Evolutionary conservation across 169 alveolate genomes (phyloP), one percentile per base, ranked within the genome.

Genomic region (Cryptosporidium ryanae): DNA sequence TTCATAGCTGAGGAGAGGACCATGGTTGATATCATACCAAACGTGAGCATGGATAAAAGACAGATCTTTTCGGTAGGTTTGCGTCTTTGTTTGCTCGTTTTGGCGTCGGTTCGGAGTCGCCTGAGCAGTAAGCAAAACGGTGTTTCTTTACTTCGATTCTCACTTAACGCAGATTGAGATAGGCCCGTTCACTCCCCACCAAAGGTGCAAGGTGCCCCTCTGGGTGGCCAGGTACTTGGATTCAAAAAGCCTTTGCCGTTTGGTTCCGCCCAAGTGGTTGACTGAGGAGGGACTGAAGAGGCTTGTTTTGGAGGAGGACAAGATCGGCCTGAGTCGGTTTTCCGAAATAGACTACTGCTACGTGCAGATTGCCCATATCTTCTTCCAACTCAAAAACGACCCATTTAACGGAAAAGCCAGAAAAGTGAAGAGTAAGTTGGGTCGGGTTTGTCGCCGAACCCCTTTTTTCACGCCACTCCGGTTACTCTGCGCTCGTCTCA

Each of bases 181-280:
- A 17, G 87, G 87, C 0, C 87, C 87, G n/a, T 76, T 76, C 46
- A 34, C 59, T 18, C 87, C 87, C 13, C 63, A 59, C 63, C 87
- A 76, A 43, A 76, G 59, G 46, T 44, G 87, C 49, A 61, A 76
- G 43, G 70, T 76, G 17, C 87, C 87, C 2, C 48, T 76, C 10
- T 76, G 87, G 87, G 34, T 76, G 23, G 87, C 76, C 10, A 76
- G 46, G 27, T 76, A 76, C 29, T 27, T 76, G 52, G 87, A 76
- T 29, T 76, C 71, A n/a, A 54, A 48, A 25, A 61, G 59, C 34
- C 31, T 55, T n/a, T 76, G 87, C n/a, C 64, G 46, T 23, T 52
- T 76, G 10, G 29, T 76, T 43, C 87, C 87, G 25, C 87, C 87
- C 3, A 34, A 46, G 17, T 76, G 87, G 87, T 71, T 76, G 13